Evolutionary conservation across 202 grass and related monocot genomes (phyloP).

Genomic region (Digitaria exilis): DNA sequence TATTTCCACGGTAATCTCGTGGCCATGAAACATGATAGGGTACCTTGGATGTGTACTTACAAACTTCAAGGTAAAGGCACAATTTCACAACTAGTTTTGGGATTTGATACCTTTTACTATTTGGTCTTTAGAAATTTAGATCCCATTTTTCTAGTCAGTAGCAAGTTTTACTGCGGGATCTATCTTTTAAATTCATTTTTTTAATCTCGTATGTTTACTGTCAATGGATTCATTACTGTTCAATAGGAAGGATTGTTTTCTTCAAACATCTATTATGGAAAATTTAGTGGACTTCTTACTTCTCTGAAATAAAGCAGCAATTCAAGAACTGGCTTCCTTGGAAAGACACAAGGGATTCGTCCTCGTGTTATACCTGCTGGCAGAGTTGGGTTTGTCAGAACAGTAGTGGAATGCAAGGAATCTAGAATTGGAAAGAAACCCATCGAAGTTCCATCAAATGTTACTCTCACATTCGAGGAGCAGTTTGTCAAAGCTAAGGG

Average conservation of each 20-base stretch:
- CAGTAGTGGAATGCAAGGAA: constrained; percentile 88
- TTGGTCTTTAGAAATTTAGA: background rate
- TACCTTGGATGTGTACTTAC: background rate
- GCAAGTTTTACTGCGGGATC: constrained; percentile 2
- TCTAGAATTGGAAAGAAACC: constrained; percentile 95
- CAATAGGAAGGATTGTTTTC: background rate
- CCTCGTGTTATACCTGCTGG: constrained; percentile 39
- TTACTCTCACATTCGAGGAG: constrained; percentile 74
- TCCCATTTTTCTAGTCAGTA: constrained; percentile 13
- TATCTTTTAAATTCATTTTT: constrained; percentile 21
- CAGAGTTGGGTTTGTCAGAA: constrained; percentile 60
- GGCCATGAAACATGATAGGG: background rate
- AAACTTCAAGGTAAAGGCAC: background rate
- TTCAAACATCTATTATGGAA: constrained; percentile 9
- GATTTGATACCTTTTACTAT: background rate
- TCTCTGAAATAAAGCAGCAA: constrained; percentile 64
- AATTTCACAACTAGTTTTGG: background rate
- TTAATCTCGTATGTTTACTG: background rate
- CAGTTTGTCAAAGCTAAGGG: constrained; percentile 90
- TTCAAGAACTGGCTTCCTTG: constrained; percentile 69
- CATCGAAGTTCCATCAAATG: constrained; percentile 80
- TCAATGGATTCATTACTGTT: constrained; percentile 6
- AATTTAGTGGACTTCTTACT: constrained; percentile 19
- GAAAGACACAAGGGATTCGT: constrained; percentile 47
- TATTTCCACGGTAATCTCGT: background rate